Base-by-base conservation (phyloP, 352 stramenopile species). In the Phytopythium mirpurense region DNA sequence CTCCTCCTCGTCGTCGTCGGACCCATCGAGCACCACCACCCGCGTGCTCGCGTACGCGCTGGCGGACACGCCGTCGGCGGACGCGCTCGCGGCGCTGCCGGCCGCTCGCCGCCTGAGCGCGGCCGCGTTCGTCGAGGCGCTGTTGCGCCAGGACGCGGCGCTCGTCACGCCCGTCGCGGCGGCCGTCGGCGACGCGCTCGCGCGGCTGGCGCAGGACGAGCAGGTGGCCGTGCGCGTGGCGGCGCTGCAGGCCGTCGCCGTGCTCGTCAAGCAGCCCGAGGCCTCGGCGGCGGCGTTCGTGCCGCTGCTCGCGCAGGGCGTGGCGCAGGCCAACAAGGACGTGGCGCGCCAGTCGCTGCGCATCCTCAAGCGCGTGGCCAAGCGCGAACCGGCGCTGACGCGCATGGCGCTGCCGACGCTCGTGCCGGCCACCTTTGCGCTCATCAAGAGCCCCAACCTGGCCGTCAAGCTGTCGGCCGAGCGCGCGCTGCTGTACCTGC, bases 391-490 rank as follows among this genome's bases (percentile, higher is more conserved):
- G 10, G 67, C 66, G 41, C 51, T 66, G 26, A 81, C 72, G 49
- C 84, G 82, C 10, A 59, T 55, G 16, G 70, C 92, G 48, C 36
- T 92, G 24, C 43, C 51, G 12, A 61, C 63, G 43, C 74, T 96
- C 38, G 86, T 96, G 56, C 79, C 83, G 21, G 63, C 77, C 50
- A 80, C 86, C 31, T 93, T 96, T 56, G 64, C 77, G 61, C 69
- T 87, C 36, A 90, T 96, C 67, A 94, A 94, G 74, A 88, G 85
- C 70, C 86, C 86, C 61, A 94, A 96, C 62, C 78, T 96, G 51
- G 77, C 80, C 0, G 84, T 93, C 47, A 96, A 96, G 72, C 60
- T 95, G 48, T 77, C 78, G 14, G 85, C 86, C 35, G 87, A 96
- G 56, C 79, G 87, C 31, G 78, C 86, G 46, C 63, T 96, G 59